Percentiles rank a stretch among this genome's conserved stretches.
These are phyloP conservation scores for Solanum dulcamara DNA, from an alignment of 257 asterid species.

Conservation along the genomic window DNA sequence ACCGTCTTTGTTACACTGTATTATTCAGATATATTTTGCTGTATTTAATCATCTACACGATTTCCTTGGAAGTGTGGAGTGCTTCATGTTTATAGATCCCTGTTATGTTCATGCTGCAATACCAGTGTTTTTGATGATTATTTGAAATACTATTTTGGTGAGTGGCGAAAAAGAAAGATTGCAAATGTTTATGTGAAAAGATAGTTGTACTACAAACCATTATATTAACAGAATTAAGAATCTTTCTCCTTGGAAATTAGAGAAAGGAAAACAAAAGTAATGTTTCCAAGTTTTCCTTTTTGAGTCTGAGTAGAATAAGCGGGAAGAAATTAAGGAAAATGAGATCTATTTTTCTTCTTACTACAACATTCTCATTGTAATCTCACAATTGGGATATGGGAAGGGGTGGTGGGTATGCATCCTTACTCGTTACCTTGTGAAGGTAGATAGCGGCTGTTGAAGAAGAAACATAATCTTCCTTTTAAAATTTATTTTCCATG, in stretches of 20 bases:
- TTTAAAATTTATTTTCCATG: not conserved
- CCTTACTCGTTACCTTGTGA: not conserved
- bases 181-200: not conserved
- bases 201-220: not conserved
- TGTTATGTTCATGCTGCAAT: not conserved
- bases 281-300: conserved; percentile 8
- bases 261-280: not conserved
- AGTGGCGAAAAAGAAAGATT: not conserved
- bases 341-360: not conserved
- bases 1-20: not conserved
- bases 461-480: not conserved
- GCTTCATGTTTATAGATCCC: not conserved
- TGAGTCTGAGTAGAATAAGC: conserved; percentile 6
- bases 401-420: not conserved
- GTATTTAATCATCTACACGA: not conserved
- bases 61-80: not conserved
- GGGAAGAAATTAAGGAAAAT: not conserved
- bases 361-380: not conserved
- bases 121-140: not conserved
- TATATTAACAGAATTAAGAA: not conserved
- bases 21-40: not conserved
- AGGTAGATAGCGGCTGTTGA: not conserved
- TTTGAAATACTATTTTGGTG: not conserved
- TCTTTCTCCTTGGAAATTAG: not conserved
- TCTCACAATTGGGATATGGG: not conserved